Conservation (phyloP, 2,329 filamentous ascomycete genomes). For the Fusarium sp. region DNA sequence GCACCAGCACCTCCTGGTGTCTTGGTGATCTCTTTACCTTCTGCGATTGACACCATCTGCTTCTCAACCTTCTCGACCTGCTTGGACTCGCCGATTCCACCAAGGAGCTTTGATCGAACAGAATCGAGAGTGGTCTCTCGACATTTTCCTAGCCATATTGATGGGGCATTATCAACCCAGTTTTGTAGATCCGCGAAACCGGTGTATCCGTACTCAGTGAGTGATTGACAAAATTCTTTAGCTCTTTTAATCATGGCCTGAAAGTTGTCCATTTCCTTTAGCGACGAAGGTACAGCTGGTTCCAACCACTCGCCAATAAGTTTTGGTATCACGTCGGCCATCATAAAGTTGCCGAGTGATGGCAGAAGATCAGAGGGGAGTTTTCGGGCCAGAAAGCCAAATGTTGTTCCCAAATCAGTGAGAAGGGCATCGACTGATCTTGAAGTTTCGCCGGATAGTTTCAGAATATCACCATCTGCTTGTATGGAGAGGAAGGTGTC, state of each 20-base stretch:
- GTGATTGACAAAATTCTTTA: conserved; percentile 70
- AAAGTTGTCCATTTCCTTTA: conserved; percentile 78
- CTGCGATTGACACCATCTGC: conserved; percentile 76
- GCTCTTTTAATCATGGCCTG: conserved; percentile 76
- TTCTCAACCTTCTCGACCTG: conserved; percentile 87
- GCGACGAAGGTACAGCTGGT: conserved; percentile 78
- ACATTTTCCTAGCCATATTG: conserved; percentile 87
- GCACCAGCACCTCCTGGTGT: conserved; percentile 65
- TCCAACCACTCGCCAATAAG: conserved; percentile 82
- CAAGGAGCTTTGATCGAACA: conserved; percentile 75
- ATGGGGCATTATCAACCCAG: conserved; percentile 84
- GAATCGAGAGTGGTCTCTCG: conserved; percentile 82
- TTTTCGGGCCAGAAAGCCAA: conserved; percentile 64
- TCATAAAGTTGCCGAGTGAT: conserved; percentile 75
- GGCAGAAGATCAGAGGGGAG: conserved; percentile 67
- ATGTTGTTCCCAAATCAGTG: conserved; percentile 63
- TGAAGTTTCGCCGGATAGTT: conserved; percentile 58
- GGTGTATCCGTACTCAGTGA: conserved; percentile 74
- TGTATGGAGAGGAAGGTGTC: conserved; percentile 55
- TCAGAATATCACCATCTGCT: conserved; percentile 58
- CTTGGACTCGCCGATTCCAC: conserved; percentile 74
- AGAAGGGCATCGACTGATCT: conserved; percentile 64
- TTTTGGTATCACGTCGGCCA: conserved; percentile 75
- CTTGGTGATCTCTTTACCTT: conserved; percentile 72
- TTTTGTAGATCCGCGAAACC: conserved; percentile 73